Conservation (phyloP, 495 filamentous ascomycete genomes). For the Parathielavia hyrcaniae region DNA sequence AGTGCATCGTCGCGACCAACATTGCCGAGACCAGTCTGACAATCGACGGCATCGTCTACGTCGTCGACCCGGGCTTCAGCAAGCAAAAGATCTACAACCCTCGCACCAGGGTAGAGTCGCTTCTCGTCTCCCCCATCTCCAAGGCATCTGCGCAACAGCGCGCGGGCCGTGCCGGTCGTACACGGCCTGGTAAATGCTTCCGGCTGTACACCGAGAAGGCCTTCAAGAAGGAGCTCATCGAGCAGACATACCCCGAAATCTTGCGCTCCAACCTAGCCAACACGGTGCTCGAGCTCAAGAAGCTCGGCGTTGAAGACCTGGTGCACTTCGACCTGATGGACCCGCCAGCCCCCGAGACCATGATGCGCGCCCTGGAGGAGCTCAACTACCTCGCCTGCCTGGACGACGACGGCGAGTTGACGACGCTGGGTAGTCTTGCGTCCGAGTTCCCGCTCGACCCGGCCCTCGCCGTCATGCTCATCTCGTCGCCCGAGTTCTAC, state of each 20-base stretch:
- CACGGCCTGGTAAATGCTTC: slow-evolving; percentile 94
- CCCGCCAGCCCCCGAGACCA: slow-evolving; percentile 92
- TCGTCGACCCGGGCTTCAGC: slow-evolving; percentile 96
- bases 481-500: slow-evolving; percentile 94
- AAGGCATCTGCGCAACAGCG: slow-evolving; percentile 98
- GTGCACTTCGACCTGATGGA: slow-evolving; percentile 99
- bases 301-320: slow-evolving; percentile 89
- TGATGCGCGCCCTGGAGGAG: slow-evolving; percentile 98
- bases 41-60: slow-evolving; percentile 98
- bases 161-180: slow-evolving; percentile 98
- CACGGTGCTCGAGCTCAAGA: slow-evolving; percentile 95
- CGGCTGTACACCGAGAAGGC: slow-evolving; percentile 91
- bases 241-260: slow-evolving; percentile 94
- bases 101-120: slow-evolving; percentile 88
- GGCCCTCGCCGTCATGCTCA: slow-evolving; percentile 93
- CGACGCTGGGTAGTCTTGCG: slow-evolving; percentile 73
- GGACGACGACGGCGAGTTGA: slow-evolving; percentile 92
- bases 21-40: slow-evolving; percentile 97
- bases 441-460: slow-evolving; percentile 97
- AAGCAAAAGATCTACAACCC: slow-evolving; percentile 99
- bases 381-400: slow-evolving; percentile 95
- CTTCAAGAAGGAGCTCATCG: slow-evolving; percentile 97
- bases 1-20: slow-evolving; percentile 92
- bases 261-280: slow-evolving; percentile 88
- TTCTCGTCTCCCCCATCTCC: slow-evolving; percentile 92